phyloP scores from a whole-genome alignment of 1,284 basidiomycete species.

The Serendipita sp. region DNA sequence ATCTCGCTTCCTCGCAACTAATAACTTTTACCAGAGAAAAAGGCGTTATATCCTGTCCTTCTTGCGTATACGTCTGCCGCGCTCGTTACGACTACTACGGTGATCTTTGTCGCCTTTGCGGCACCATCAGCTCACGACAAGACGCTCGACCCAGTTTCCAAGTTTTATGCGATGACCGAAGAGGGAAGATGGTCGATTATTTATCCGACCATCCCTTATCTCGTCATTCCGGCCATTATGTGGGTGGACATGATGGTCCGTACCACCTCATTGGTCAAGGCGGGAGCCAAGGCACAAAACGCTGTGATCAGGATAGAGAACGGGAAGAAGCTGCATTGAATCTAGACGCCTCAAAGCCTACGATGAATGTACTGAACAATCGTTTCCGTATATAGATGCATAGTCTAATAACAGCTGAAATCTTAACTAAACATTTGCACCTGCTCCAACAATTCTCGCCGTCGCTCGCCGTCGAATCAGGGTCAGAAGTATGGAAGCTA shows the following conservation, averaged over 20 bases:
- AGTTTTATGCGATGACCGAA: background rate
- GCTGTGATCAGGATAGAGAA: too few species aligned
- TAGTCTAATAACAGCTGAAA: too few species aligned
- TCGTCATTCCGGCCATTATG: background rate
- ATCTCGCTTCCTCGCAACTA: background rate
- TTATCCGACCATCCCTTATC: background rate
- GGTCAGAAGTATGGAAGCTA: too few species aligned
- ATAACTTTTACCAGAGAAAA: background rate
- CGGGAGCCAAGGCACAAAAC: background rate
- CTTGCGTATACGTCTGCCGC: background rate
- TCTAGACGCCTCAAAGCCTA: too few species aligned
- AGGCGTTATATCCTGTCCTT: background rate
- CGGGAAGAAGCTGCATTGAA: too few species aligned
- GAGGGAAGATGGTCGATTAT: background rate
- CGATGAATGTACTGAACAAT: too few species aligned
- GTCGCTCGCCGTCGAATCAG: too few species aligned
- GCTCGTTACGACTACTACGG: background rate
- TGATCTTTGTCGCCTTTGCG: background rate
- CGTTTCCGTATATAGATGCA: too few species aligned
- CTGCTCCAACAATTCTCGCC: too few species aligned
- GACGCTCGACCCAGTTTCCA: background rate
- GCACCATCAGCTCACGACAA: background rate
- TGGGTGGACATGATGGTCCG: conserved; percentile 1
- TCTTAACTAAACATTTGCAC: too few species aligned
- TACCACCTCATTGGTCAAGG: background rate